Conservation (phyloP, 2,329 filamentous ascomycete genomes). For the Colletotrichum sp. region DNA sequence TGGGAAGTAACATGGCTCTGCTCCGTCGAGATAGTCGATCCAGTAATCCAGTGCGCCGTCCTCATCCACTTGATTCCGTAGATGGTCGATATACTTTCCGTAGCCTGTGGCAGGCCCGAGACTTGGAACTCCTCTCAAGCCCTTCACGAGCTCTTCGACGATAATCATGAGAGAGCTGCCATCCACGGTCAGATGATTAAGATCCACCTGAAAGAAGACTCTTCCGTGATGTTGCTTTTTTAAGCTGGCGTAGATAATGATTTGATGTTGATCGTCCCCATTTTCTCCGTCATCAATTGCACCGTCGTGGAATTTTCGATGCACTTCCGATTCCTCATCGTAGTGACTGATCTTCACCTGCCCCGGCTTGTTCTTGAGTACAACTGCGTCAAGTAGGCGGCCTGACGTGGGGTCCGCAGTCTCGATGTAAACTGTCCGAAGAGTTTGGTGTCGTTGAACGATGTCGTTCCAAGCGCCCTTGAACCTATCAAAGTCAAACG, state of each 20-base stretch:
- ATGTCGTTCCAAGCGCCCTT: not conserved
- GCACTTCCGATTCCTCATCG: not conserved
- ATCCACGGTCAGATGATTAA: conserved; percentile 12
- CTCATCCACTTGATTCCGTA: conserved; percentile 11
- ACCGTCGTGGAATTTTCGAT: not conserved
- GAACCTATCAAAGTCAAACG: not conserved
- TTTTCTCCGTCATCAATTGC: not conserved
- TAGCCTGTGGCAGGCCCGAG: conserved; percentile 4
- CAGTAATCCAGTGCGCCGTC: conserved; percentile 23
- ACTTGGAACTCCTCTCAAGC: not conserved
- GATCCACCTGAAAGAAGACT: not conserved
- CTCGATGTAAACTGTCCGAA: conserved; percentile 12
- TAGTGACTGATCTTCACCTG: conserved; percentile 7
- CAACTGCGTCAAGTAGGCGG: not conserved
- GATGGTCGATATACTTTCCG: conserved; percentile 23
- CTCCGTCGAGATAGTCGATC: conserved; percentile 21
- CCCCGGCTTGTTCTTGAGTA: conserved; percentile 11
- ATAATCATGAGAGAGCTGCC: conserved; percentile 11
- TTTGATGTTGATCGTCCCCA: not conserved
- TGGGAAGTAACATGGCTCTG: conserved; percentile 26
- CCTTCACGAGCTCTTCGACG: not conserved
- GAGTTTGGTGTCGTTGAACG: conserved; percentile 17
- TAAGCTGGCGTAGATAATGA: not conserved
- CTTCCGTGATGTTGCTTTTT: not conserved
- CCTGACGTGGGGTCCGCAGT: not conserved